Base-by-base conservation (phyloP, 257 asterid genomes). In the Plantago ovata region DNA sequence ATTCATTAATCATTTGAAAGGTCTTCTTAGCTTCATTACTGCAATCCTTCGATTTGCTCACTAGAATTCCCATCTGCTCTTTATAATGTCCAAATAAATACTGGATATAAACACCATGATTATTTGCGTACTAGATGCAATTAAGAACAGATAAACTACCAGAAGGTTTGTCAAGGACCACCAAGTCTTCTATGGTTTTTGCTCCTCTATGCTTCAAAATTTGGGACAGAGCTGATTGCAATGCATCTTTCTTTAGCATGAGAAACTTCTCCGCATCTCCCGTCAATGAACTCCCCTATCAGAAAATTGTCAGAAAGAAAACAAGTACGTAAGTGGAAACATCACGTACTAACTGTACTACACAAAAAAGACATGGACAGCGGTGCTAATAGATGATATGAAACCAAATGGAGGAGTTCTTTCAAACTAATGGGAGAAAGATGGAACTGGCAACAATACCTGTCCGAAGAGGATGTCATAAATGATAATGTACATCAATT, bases 251-350 rank as follows among this genome's bases (percentile, higher is more conserved):
- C 60, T 79, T 86, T 10, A 53, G 75, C 55, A 76, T 67, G 55
- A 92, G 71, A 78, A 80, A 75, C 74, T 79, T 88, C 65, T 92
- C 98, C 23, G 98, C 95, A 66, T 92, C 98, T 60, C 97, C 98
- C 53, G 42, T 56, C 56, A 79, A 69, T 57, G 82, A 60, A 71
- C 65, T 81, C 68, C 77, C 83, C 98, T 92, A 59, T 45, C 36
- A 50, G 33, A 64, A 61, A 44, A 36, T 58, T 20, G 9, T 38
- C 43, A 14, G 62, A 60, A 38, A 64, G 50, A 72, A 41, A 12
- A 50, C 21, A 12, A 22, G 38, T 19, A 3, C 36, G 7, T 0
- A 28, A 28, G 3, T 4, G 36, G 36, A 8, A 6, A 28, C 36
- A 28, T 28, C 36, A 4, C 36, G 36, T 28, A 28, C 7, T 28